Conservation (phyloP, 805 yeast species). For the Pichia phayaonensis region DNA sequence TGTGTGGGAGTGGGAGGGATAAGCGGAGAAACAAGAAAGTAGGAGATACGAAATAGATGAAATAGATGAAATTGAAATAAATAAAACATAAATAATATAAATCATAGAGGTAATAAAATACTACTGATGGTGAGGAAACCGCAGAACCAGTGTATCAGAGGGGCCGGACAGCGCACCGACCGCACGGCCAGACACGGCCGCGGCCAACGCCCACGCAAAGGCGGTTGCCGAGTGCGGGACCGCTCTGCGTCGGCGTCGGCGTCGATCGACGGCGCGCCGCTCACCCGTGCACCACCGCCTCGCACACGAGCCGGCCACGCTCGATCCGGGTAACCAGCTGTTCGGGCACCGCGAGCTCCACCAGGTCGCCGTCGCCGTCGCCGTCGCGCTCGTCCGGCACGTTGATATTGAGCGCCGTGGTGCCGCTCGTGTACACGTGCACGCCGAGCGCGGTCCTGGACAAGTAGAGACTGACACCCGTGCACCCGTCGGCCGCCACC, state of each 20-base stretch:
- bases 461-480: constrained; percentile 68
- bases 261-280: neutral
- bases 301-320: constrained; percentile 54
- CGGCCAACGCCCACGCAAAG: too few species aligned
- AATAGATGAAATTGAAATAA: too few species aligned
- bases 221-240: neutral
- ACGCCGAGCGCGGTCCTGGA: constrained; percentile 30
- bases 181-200: too few species aligned
- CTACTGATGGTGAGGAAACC: too few species aligned
- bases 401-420: constrained; percentile 81
- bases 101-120: too few species aligned
- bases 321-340: constrained; percentile 65
- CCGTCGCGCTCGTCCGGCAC: constrained; percentile 37
- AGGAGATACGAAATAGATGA: too few species aligned
- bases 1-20: neutral
- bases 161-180: too few species aligned
- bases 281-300: constrained; percentile 78
- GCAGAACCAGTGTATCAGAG: too few species aligned
- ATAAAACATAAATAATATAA: too few species aligned
- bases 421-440: constrained; percentile 75
- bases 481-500: constrained; percentile 81
- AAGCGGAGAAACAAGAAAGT: neutral
- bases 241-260: neutral
- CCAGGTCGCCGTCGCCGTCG: constrained; percentile 56
- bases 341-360: constrained; percentile 83